Base-by-base conservation (phyloP, 176 grass and related monocot genomes). In the Oryza officinalis region DNA sequence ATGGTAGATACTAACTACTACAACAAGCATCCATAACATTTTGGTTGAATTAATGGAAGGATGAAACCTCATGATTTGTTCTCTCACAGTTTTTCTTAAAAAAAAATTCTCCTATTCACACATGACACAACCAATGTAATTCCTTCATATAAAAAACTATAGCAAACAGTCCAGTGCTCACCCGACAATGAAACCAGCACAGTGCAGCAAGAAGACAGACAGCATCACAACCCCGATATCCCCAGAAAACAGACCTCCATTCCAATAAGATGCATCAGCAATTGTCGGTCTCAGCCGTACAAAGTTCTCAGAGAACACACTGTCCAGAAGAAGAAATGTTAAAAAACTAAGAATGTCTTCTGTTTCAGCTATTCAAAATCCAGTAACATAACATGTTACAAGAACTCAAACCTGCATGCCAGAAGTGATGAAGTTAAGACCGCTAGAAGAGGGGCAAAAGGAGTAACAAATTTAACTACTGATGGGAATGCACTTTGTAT, bases 251-350 rank as follows among this genome's bases (percentile, higher is more conserved):
- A 86, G 35, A 30, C 47, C 66, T 74, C 69, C 66, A 31, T 67
- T 88, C 25, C 60, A 75, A 80, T 63, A 79, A 28, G 91, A 84
- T 84, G 89, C 45, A 72, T 69, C 60, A 5, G 75, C 18, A 76
- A 91, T 35, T 69, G 91, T 89, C 20, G 94, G 66, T 84, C 81
- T 91, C 38, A 97, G 65, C 32, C 71, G 78, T 52, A 89, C 88
- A 75, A 97, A 88, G 67, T 93, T 97, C 78, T 97, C 94, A 27
- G 94, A 93, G 85, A 97, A 97, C 64, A 97, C 94, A 81, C 91
- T 93, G 73, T 44, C 50, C 57, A 32, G 43, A 13, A 87, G 26
- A 30, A 41, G 2, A 27, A 68, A 13, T n/a, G 20, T 5, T 81
- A 35, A 71, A 23, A 73, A 44, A 20, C 12, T 76, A 35, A 71